phyloP scores from a whole-genome alignment of 2,329 filamentous ascomycete species.

The Samsoniella hepiali region DNA sequence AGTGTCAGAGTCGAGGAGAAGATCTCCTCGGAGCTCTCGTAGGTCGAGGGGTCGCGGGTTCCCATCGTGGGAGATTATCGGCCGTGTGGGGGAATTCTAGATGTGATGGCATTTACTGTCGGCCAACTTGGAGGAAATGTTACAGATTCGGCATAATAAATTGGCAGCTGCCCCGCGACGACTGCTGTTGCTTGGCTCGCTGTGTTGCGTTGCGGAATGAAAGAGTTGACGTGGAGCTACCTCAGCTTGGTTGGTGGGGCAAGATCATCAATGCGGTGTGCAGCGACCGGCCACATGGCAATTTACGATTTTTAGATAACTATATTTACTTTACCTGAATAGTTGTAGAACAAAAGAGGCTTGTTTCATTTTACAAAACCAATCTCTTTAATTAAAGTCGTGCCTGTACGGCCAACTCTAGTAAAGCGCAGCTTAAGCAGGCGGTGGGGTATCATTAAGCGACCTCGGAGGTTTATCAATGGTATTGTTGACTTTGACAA shows the following conservation, averaged over 20 bases:
- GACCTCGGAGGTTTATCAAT: no score
- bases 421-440: no score
- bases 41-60: conserved; percentile 43
- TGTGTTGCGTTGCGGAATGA: background rate
- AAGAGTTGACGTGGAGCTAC: conserved; percentile 14
- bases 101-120: background rate
- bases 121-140: background rate
- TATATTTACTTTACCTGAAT: no score
- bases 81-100: background rate
- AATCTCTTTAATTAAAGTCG: no score
- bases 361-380: no score
- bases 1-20: conserved; percentile 56
- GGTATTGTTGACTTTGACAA: no score
- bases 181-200: background rate
- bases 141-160: background rate
- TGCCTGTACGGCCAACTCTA: no score
- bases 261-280: background rate
- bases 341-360: no score
- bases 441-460: no score
- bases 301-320: background rate
- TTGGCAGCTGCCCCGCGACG: background rate
- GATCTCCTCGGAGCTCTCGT: conserved; percentile 50
- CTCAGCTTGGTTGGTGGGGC: background rate
- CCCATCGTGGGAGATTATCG: conserved; percentile 32
- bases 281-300: background rate